Base-by-base conservation (phyloP, 2,329 filamentous ascomycete genomes). In the Colletotrichum costaricense region DNA sequence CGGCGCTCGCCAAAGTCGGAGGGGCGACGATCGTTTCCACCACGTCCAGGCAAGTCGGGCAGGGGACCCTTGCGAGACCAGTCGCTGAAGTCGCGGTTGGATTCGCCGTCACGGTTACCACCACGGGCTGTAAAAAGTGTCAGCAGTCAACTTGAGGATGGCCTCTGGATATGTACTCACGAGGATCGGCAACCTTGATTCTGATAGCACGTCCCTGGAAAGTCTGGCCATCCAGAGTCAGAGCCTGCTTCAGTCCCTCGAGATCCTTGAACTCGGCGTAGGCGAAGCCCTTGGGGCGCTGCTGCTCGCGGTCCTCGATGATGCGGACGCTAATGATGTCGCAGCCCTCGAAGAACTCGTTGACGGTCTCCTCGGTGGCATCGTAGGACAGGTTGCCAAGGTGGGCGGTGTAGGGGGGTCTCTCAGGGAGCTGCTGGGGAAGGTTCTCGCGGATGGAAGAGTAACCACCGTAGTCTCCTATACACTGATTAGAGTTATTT, bases 321-420 rank as follows among this genome's bases (percentile, higher is more conserved):
- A 99, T 95, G 79, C 97, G 94, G 77, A 99, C 95, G 81, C 92
- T 98, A 77, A 93, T 93, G 78, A 98, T 93, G 76, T 95, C 90
- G 83, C 96, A 98, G 69, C 89, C 94, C 65, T 88, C 86, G 81
- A 99, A 97, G 81, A 98, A 97, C 65, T 95, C 93, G 78, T 89
- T 92, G 75, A 99, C 93, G 79, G 95, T 93, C 77, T 92, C 93
- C 76, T 91, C 90, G 67, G 94, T 97, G 69, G 95, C 94, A 82
- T 99, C 96, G 85, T 98, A 99, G 63, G 96, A 97, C 74, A 99
- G 90, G 82, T 99, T 99, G 80, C 97, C 97, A 74, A 99, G 89
- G 85, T 99, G 97, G 75, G 95, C 96, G 73, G 97, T 99, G 85
- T 92, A 99, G 14, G 97, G 97, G 73, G 97, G 97, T 86, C 95